Evolutionary conservation across 2,329 filamentous ascomycete species (phyloP), one percentile per base, ranked within the genome.

Genomic region (Penicillium psychrosexuale): DNA sequence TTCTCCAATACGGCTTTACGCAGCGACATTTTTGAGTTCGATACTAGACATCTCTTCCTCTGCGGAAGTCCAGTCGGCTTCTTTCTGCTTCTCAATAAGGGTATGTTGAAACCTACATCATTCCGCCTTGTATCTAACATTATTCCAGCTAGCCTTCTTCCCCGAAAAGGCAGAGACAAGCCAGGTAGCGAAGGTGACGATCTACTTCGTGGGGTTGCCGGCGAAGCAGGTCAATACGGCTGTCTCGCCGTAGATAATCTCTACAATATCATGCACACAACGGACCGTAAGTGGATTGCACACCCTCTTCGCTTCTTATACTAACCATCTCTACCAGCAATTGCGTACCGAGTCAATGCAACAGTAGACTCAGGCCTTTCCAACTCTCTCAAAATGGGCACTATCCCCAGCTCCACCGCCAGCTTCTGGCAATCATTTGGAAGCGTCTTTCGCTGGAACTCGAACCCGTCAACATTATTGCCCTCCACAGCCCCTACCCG

Each of bases 241-340:
- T 97, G 94, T 71, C 78, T 97, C 28, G 90, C 93, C 0, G 88
- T 97, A 1, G 91, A 97, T 75, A 99, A 97, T 70, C 83, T 99
- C 53, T 99, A 97, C 79, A 99, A 99, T 66, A 83, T 99, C 60
- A 84, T 97, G 69, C 85, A 88, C 62, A 82, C 83, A 33, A 87
- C 86, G 57, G 85, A 88, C 59, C 85, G 75, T 77, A 70, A 56
- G 72, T 60, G 11, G 27, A 33, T n/a, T 22, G 17, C 8, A 27
- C 13, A 5, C 19, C 19, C 13, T 42, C 8, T 19, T 30, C 27
- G 22, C 7, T 6, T 28, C 7, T 8, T 80, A 58, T 82, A 85
- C 63, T 84, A 85, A 64, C 83, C 31, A 48, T n/a, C 5, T 5
- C 12, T 19, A 7, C 3, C 39, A 76, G 73, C 94, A 2, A 95